phyloP scores from a whole-genome alignment of 768 basidiomycete species.

The Cantharellus anzutake region DNA sequence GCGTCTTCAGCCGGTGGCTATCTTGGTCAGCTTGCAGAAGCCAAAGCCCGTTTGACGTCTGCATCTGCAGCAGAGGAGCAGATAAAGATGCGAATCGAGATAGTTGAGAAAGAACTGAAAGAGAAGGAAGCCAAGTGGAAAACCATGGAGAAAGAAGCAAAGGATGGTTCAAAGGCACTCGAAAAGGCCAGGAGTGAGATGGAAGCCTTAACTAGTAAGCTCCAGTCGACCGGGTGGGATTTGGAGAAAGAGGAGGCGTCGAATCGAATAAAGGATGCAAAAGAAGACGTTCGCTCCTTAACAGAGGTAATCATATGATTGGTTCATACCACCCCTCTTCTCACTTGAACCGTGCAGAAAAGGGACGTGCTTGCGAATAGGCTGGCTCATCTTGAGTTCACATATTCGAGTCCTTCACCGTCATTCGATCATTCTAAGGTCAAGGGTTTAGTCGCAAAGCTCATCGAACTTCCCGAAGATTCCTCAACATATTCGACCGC shows the following conservation, averaged over 20 bases:
- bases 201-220: constrained; percentile 30
- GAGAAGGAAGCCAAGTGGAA: constrained; percentile 63
- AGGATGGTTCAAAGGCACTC: constrained; percentile 52
- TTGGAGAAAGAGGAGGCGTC: constrained; percentile 44
- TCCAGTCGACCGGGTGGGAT: constrained; percentile 56
- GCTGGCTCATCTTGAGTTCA: constrained; percentile 60
- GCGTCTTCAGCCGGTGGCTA: constrained; percentile 62
- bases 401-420: constrained; percentile 56
- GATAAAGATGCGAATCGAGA: constrained; percentile 48
- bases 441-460: constrained; percentile 78
- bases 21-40: constrained; percentile 86
- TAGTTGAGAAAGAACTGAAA: constrained; percentile 63
- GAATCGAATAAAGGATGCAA: constrained; percentile 34
- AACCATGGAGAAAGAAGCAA: constrained; percentile 67
- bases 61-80: constrained; percentile 75
- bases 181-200: constrained; percentile 33
- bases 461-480: constrained; percentile 52
- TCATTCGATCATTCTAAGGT: constrained; percentile 73
- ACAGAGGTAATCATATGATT: constrained; percentile 33
- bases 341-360: constrained; percentile 23
- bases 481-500: constrained; percentile 74
- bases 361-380: constrained; percentile 48
- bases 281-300: constrained; percentile 32
- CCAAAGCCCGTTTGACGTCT: constrained; percentile 53
- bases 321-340: too few species aligned